Percentiles rank a stretch among this genome's conserved stretches.
Conservation (phyloP, 257 asterid species). For the Ilex aquifolium region DNA sequence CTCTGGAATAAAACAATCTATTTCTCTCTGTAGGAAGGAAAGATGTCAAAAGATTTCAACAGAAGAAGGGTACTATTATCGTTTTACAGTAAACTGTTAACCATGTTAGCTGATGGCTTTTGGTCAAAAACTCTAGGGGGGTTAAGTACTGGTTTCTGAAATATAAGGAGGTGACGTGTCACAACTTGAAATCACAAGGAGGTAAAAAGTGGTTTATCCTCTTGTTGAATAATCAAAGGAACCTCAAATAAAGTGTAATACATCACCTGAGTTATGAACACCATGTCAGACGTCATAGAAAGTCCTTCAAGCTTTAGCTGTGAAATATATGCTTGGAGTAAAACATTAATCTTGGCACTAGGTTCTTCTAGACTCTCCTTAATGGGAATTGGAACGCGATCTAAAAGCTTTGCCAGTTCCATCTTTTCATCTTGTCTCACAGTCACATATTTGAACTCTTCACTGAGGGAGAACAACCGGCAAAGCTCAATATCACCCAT, state of each 20-base stretch:
- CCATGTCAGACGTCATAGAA: slow-evolving; percentile 59
- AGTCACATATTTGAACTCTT: slow-evolving; percentile 50
- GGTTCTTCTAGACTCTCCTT: slow-evolving; percentile 60
- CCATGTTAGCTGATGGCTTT: no score
- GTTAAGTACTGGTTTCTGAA: no score
- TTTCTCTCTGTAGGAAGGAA: no score
- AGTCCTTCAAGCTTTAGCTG: slow-evolving; percentile 65
- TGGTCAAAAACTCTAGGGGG: no score
- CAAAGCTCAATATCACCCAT: slow-evolving; percentile 70
- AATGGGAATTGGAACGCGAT: slow-evolving; percentile 53
- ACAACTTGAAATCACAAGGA: no score
- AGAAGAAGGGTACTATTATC: no score
- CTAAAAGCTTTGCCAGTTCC: slow-evolving; percentile 57
- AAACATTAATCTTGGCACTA: slow-evolving; percentile 55
- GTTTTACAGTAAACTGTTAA: no score
- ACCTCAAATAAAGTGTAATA: background rate
- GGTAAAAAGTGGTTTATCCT: no score
- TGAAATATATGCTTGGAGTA: slow-evolving; percentile 59
- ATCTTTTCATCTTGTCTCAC: slow-evolving; percentile 63
- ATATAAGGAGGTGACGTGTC: no score
- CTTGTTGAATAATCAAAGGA: no score
- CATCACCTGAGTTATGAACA: slow-evolving; percentile 46
- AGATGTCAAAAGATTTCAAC: no score
- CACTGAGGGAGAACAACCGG: slow-evolving; percentile 56
- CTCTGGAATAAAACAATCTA: no score